Evolutionary conservation across 2,329 filamentous ascomycete species (phyloP).

Genomic region (Albifimbria verrucaria): DNA sequence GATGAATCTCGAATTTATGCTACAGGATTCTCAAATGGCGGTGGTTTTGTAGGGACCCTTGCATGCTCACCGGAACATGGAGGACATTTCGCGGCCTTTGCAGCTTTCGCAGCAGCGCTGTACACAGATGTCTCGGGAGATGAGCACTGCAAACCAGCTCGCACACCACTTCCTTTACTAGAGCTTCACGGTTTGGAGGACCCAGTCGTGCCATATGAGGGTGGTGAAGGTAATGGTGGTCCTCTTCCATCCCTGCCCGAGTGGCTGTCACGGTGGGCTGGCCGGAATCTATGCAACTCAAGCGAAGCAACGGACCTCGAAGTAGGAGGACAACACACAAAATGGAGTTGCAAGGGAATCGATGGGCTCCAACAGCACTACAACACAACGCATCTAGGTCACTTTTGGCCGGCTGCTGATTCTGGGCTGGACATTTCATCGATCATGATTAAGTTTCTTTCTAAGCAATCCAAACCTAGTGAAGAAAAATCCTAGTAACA

Average conservation of each 20-base stretch:
- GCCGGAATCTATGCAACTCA: constrained; percentile 13
- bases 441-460: not conserved
- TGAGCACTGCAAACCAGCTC: constrained; percentile 28
- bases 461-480: not conserved
- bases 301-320: not conserved
- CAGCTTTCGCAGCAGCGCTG: constrained; percentile 37
- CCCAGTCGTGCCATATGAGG: constrained; percentile 40
- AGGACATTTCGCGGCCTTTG: constrained; percentile 37
- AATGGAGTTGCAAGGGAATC: constrained; percentile 11
- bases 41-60: constrained; percentile 38
- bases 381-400: constrained; percentile 12
- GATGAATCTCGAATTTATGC: constrained; percentile 39
- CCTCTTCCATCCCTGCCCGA: constrained; percentile 40
- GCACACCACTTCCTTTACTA: constrained; percentile 43
- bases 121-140: constrained; percentile 31
- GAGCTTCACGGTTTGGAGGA: constrained; percentile 50
- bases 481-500: too few relatives aligned
- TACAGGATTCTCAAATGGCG: constrained; percentile 42
- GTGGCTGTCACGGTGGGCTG: constrained; percentile 36
- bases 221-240: constrained; percentile 35
- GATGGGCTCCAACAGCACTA: constrained; percentile 14
- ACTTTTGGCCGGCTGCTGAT: constrained; percentile 10
- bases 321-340: constrained; percentile 10
- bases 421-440: not conserved
- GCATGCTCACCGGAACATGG: constrained; percentile 36